Base-by-base conservation (phyloP, 176 grass and related monocot species). In the Ampelocalamus luodianensis region DNA sequence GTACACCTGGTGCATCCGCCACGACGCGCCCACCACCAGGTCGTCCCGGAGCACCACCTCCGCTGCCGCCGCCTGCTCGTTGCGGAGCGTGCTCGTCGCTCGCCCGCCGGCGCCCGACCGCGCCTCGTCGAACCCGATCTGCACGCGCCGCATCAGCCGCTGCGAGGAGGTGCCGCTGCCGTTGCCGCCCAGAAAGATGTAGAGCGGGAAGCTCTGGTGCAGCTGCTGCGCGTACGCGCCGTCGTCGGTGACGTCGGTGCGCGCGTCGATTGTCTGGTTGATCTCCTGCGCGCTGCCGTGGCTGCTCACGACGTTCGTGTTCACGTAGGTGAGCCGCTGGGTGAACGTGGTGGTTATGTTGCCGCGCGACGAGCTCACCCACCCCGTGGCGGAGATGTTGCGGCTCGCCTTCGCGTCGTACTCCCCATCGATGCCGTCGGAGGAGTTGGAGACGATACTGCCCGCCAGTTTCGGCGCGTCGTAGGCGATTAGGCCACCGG, bases 341-440 rank as follows among this genome's bases (percentile, higher is more conserved):
- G 89, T 45, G 87, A 93, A 95, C 62, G 87, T 85, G 51, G 96
- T 95, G 43, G 91, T 98, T 81, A 98, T 85, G 70, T 98, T 98
- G 44, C 96, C 96, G 48, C 69, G 88, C 65, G 96, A 95, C 12
- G 91, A 98, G 71, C 80, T 82, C 2, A 95, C 93, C 93, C 93
- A 98, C 66, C 96, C 96, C 0, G 80, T 78, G 9, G 85, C 83
- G 10, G 91, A 89, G 68, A 95, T 92, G 46, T 87, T 82, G 34
- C 96, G 87, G 40, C 79, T 88, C 64, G 96, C 91, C 67, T 68
- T 87, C 40, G 90, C 89, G 36, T 38, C 78, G 86, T 83, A 68
- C 84, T 92, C 84, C 0, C 85, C 73, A 17, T 94, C 93, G 46
- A 95, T 59, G n/a, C 89, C 85, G 39, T 92, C 93, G 34, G 68